Conservation (phyloP, 2,329 filamentous ascomycete genomes). For the Fusarium hainanense region DNA sequence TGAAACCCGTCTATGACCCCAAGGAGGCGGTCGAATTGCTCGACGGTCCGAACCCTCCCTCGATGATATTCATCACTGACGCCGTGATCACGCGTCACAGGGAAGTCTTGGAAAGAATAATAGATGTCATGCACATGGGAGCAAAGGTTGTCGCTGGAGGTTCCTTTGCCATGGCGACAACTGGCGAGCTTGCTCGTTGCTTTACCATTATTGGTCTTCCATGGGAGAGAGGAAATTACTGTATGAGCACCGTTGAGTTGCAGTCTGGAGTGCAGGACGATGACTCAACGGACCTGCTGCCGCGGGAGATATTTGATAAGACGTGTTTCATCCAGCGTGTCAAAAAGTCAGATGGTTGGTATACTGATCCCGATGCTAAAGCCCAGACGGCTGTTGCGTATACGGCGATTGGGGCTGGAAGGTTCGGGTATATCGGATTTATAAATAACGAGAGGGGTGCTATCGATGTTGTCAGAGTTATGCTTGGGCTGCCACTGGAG, state of each 20-base stretch:
- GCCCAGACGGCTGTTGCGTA: not conserved
- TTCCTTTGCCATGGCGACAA: too few relatives aligned
- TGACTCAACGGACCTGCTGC: accelerated
- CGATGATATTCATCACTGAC: not conserved
- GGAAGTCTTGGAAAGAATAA: not conserved
- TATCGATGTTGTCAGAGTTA: accelerated
- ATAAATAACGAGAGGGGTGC: accelerated
- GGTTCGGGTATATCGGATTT: not conserved
- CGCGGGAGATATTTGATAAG: not conserved
- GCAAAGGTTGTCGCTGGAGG: not conserved
- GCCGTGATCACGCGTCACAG: not conserved
- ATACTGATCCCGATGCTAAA: too few relatives aligned
- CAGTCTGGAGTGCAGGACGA: too few relatives aligned
- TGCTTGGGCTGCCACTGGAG: not conserved
- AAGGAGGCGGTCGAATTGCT: not conserved
- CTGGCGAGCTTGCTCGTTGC: too few relatives aligned
- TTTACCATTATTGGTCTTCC: not conserved
- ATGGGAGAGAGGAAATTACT: not conserved
- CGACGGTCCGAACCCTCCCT: not conserved
- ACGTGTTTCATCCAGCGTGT: not conserved
- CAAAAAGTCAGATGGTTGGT: too few relatives aligned
- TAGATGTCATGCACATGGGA: not conserved
- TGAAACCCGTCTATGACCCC: too few relatives aligned
- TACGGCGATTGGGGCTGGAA: not conserved
- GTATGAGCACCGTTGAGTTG: too few relatives aligned